Evolutionary conservation across 352 stramenopile genomes (phyloP).

Genomic region (Thraustochytrium striatum): DNA sequence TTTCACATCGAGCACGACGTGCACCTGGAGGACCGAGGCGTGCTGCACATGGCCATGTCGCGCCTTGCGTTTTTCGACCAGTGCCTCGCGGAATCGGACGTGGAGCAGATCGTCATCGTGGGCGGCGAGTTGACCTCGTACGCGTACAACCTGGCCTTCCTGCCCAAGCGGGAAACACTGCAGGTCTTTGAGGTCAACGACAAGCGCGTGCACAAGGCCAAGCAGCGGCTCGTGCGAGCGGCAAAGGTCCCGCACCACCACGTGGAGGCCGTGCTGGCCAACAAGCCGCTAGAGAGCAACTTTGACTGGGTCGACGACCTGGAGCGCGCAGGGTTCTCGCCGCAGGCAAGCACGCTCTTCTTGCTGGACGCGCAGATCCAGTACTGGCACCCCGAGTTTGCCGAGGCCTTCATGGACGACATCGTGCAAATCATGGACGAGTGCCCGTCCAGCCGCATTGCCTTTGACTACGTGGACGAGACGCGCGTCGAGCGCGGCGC

Average conservation of each 20-base stretch:
- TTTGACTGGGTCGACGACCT: background rate
- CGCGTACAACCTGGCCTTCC: background rate
- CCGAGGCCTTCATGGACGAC: background rate
- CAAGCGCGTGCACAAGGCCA: background rate
- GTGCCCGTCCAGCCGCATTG: background rate
- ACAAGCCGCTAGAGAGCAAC: background rate
- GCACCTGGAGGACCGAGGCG: background rate
- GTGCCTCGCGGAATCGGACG: background rate
- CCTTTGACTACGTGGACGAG: slow-evolving; percentile 9
- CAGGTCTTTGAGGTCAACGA: slow-evolving; percentile 10
- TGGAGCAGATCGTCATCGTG: slow-evolving; percentile 20
- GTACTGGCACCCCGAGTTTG: background rate
- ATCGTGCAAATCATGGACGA: background rate
- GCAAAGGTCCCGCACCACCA: background rate
- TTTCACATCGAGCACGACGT: background rate
- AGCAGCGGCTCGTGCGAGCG: background rate
- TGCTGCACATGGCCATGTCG: background rate
- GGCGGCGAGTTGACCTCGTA: background rate
- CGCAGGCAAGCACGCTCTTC: slow-evolving; percentile 4
- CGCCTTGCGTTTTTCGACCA: background rate
- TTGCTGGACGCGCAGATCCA: background rate
- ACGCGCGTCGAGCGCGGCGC: background rate
- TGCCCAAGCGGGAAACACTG: background rate
- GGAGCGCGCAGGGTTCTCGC: background rate
- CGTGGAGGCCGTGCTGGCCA: background rate